phyloP scores from a whole-genome alignment of 192 early-diverging fungal species.

The Linnemannia elongata region DNA sequence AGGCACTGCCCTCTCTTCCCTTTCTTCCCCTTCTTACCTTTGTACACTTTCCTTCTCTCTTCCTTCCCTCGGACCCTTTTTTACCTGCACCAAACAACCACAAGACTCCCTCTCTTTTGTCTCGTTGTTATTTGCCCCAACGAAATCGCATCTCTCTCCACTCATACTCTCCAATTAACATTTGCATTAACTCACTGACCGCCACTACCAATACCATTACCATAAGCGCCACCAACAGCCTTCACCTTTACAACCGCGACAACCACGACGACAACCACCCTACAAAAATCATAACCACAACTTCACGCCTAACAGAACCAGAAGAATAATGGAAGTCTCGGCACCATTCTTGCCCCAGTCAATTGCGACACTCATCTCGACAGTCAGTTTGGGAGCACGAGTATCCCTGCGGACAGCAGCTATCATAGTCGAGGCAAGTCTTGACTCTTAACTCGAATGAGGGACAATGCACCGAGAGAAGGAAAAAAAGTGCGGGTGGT shows the following conservation, averaged over 20 bases:
- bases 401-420: conserved; percentile 72
- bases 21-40: not conserved
- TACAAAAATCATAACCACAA: not conserved
- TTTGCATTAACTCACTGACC: not conserved
- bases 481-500: not conserved
- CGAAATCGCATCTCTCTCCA: not conserved
- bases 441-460: not conserved
- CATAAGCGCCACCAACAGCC: not conserved
- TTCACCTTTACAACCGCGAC: not conserved
- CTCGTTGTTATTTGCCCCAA: not conserved
- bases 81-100: not conserved
- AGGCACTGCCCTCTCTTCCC: not conserved
- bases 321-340: conserved; percentile 40
- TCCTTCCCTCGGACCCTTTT: not conserved
- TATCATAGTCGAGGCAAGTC: conserved; percentile 68
- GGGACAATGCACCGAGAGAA: not conserved
- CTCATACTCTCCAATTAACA: not conserved
- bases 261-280: not conserved
- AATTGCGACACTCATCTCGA: conserved; percentile 70
- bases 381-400: conserved; percentile 70
- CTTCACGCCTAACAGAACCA: not conserved
- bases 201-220: not conserved
- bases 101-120: not conserved
- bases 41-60: not conserved
- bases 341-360: conserved; percentile 68